Base-by-base conservation (phyloP, 78 protist genomes). In the Cavenderia fasciculata region DNA sequence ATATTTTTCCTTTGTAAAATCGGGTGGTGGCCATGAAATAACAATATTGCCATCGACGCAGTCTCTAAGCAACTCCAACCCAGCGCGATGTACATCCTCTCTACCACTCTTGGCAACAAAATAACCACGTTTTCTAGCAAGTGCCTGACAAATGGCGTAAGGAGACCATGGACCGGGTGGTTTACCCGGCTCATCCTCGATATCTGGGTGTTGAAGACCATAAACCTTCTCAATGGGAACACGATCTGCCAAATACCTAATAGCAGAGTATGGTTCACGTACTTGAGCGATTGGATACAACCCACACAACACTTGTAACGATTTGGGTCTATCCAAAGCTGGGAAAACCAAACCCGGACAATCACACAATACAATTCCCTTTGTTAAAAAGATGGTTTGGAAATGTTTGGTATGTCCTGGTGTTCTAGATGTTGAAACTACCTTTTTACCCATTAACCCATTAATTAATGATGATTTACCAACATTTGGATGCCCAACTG, bases 401-500 rank as follows among this genome's bases (percentile, higher is more conserved):
- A 95, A 87, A 57, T 96, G 97, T 79, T 97, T 97, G 33, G 98
- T 97, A 82, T 97, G 98, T 21, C 98, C 98, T 16, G 98, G 97
- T 14, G 97, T 96, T 31, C 92, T 59, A 25, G 77, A 59, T 12
- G 93, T 86, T 27, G 72, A 38, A 16, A 90, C 97, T 38, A 94
- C 96, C 74, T 94, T 95, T 16, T 43, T 54, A 10, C 97, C 97
- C 38, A 93, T 82, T 40, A 97, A 19, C 8, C 95, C 94, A 79
- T 97, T 97, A 43, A 97, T 63, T 19, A 96, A 38, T 27, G 92
- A 63, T 21, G 87, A 61, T 79, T 96, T 97, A 54, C 98, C 97
- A 27, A 94, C 96, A 61, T 87, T 94, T 38, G 98, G 98, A 74
- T 97, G 98, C 6, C 97, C 98, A 5, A 96, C 93, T 63, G 76